Conservation (phyloP, 1,284 basidiomycete species). For the Irpex sp. region DNA sequence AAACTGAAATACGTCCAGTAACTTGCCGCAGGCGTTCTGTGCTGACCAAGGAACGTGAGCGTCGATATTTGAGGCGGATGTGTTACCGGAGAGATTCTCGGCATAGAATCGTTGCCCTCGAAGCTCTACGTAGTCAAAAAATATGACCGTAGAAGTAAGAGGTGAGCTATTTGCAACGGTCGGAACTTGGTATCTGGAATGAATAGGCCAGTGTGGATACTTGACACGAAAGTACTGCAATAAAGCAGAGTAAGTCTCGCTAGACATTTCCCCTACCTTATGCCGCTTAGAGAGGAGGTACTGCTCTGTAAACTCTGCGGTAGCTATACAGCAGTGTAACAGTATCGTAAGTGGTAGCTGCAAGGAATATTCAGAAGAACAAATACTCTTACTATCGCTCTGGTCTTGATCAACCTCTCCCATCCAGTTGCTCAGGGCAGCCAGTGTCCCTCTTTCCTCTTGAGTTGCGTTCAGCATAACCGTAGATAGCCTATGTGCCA, state of each 20-base stretch:
- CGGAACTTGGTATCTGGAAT: not conserved
- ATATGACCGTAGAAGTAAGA: not conserved
- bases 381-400: constrained; percentile 14
- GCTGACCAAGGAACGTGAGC: not conserved
- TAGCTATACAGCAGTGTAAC: not conserved
- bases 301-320: not conserved
- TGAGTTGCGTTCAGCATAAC: constrained; percentile 21
- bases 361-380: not conserved
- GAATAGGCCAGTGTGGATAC: not conserved
- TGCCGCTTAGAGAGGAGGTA: not conserved
- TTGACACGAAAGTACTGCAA: constrained; percentile 1
- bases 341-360: not conserved
- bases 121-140: not conserved
- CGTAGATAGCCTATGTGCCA: constrained; percentile 2
- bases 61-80: not conserved
- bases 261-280: not conserved
- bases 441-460: constrained; percentile 24
- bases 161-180: not conserved
- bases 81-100: not conserved
- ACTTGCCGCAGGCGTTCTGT: not conserved
- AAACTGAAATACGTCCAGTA: not conserved
- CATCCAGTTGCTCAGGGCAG: constrained; percentile 13
- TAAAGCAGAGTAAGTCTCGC: not conserved
- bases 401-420: constrained; percentile 17
- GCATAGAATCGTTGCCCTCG: not conserved